Percentiles rank a stretch among this genome's conserved stretches.
These are phyloP conservation scores for Aspergillus sclerotiicarbonarius DNA, from an alignment of 495 filamentous ascomycete genomes.

Conservation along the genomic window DNA sequence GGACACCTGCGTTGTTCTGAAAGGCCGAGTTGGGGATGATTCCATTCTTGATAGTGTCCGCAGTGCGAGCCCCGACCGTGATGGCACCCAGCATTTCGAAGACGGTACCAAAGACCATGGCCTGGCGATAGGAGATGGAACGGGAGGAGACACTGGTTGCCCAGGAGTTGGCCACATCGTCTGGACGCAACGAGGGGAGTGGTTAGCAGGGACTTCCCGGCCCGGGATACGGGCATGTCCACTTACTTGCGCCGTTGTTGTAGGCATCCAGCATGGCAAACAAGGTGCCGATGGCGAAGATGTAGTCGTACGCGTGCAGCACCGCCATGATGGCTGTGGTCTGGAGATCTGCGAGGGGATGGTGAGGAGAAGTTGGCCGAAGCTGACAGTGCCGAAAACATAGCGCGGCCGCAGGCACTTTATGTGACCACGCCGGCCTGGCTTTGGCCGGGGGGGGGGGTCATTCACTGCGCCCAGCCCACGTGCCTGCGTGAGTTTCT, in stretches of 20 bases:
- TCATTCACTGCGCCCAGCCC: neutral
- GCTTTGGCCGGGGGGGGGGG: neutral
- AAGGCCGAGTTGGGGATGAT: conserved; percentile 54
- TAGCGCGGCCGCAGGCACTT: neutral
- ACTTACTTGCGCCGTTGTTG: conserved; percentile 67
- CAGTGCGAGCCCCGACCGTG: conserved; percentile 57
- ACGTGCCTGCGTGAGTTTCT: neutral
- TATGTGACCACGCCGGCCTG: neutral
- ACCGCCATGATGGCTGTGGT: conserved; percentile 38
- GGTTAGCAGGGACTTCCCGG: neutral
- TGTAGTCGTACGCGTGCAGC: conserved; percentile 61
- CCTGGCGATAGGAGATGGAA: conserved; percentile 63
- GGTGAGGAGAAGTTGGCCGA: neutral
- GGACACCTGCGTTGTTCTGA: conserved; percentile 51
- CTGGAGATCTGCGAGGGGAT: neutral
- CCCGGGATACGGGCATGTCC: too few species aligned
- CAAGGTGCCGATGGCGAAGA: conserved; percentile 73
- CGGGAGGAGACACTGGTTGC: conserved; percentile 68
- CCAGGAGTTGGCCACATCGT: conserved; percentile 79
- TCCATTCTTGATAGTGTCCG: conserved; percentile 59
- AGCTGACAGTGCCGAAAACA: neutral
- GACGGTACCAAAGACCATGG: conserved; percentile 63
- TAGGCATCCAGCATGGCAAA: conserved; percentile 74
- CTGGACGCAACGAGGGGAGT: conserved; percentile 17
- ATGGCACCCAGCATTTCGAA: conserved; percentile 64